Base-by-base conservation (phyloP, 176 grass and related monocot species). In the Phragmites australis region DNA sequence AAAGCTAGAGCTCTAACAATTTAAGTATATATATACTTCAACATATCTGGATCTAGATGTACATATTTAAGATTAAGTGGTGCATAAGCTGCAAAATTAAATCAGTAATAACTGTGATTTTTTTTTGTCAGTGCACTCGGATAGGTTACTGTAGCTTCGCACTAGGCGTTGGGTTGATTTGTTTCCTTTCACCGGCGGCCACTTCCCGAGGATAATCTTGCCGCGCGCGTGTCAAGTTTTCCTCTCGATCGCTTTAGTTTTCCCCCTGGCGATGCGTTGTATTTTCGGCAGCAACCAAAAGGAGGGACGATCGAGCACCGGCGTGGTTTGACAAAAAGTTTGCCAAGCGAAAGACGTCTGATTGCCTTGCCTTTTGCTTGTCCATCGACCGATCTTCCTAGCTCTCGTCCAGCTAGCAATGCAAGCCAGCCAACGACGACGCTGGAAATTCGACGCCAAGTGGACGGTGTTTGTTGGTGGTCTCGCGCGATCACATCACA, bases 381-480 rank as follows among this genome's bases (percentile, higher is more conserved):
- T 11, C 1, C 23, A 23, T 45, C 1, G 65, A 70, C 18, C 47
- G 30, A 37, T 53, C 46, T 19, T 31, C 18, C 34, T 37, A 2
- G 34, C n/a, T n/a, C 26, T 31, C 4, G 44, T 17, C 45, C 47
- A 72, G 68, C 25, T 52, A 23, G 45, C 19, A 8, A n/a, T n/a
- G n/a, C n/a, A 72, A 4, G 23, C 69, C 1, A 34, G 46, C 75
- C 6, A 57, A 30, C 62, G 62, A 64, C 46, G 60, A 39, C 6
- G 84, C 69, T 16, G 85, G 72, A 16, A 46, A 54, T 25, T 53
- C 44, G 17, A 49, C 61, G 22, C 26, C 17, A 37, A 74, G 18
- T 6, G 21, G 43, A 63, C 66, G 8, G 75, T 44, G 75, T 37
- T 37, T 37, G 34, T 5, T 37, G 34, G 62, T 62, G 29, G 59